Conservation (phyloP, 179 eudicot genomes). For the Silene coronaria region DNA sequence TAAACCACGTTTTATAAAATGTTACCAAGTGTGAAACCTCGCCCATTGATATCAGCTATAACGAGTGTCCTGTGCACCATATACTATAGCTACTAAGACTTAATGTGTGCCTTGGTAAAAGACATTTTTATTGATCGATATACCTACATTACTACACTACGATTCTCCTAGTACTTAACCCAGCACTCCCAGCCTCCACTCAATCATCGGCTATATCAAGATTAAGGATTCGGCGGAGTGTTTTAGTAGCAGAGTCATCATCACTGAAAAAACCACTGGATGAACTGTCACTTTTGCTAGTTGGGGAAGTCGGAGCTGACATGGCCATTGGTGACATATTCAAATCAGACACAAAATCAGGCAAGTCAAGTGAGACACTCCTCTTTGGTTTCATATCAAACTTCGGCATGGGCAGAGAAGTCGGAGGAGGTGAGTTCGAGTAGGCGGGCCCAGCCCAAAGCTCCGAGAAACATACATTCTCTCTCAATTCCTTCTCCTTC, state of each 20-base stretch:
- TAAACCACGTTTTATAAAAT: conserved; percentile 5
- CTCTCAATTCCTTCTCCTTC: conserved; percentile 26
- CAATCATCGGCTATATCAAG: conserved; percentile 69
- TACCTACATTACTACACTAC: conserved; percentile 48
- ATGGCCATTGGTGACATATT: conserved; percentile 45
- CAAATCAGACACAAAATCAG: conserved; percentile 43
- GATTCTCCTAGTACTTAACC: conserved; percentile 22
- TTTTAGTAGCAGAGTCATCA: conserved; percentile 67
- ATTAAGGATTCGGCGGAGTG: conserved; percentile 89
- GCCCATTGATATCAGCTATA: conserved; percentile 15
- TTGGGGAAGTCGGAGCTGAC: conserved; percentile 91
- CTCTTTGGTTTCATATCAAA: conserved; percentile 59
- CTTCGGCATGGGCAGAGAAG: conserved; percentile 89
- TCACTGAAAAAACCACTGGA: conserved; percentile 29
- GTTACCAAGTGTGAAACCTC: conserved; percentile 17
- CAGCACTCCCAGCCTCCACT: conserved; percentile 29
- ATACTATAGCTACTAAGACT: conserved; percentile 29
- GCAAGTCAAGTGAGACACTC: conserved; percentile 74
- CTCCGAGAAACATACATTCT: conserved; percentile 45
- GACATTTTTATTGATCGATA: conserved; percentile 32
- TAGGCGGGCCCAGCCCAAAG: conserved; percentile 96
- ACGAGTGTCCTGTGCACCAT: conserved; percentile 19
- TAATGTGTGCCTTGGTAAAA: conserved; percentile 22
- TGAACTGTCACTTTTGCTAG: conserved; percentile 33
- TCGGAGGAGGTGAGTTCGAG: conserved; percentile 89